Percentiles rank a stretch among this genome's conserved stretches.
These are phyloP conservation scores for Punica granatum DNA, from an alignment of 345 rosid genomes.

Conservation along the genomic window DNA sequence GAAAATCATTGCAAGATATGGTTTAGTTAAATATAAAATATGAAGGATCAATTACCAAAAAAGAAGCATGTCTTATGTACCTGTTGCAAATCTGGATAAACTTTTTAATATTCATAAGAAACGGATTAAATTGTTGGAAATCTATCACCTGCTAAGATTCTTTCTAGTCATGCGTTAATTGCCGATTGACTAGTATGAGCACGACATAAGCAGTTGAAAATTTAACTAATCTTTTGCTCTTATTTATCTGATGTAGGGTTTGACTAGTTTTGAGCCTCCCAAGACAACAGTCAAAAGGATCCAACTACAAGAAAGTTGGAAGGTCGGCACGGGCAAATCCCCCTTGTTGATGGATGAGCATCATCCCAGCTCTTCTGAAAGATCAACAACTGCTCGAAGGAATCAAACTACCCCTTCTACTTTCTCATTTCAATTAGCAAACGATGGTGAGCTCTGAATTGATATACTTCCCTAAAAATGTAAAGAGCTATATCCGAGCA, in stretches of 20 bases:
- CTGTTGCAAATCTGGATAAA: too few species aligned
- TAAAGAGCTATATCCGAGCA: background rate
- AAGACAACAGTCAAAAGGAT: constrained; percentile 91
- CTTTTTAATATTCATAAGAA: background rate
- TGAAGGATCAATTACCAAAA: background rate
- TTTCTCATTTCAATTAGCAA: constrained; percentile 23
- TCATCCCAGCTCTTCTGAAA: constrained; percentile 21
- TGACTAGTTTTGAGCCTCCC: constrained; percentile 83
- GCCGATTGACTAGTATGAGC: background rate
- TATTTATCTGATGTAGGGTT: constrained; percentile 47
- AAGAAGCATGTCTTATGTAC: background rate
- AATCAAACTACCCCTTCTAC: constrained; percentile 36
- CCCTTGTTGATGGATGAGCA: constrained; percentile 31
- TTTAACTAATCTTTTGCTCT: constrained; percentile 4
- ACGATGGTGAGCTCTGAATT: constrained; percentile 37
- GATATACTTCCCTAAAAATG: background rate
- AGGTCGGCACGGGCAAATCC: constrained; percentile 30
- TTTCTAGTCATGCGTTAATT: background rate
- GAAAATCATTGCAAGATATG: too few species aligned
- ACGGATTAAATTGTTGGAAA: background rate
- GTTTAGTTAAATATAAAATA: background rate
- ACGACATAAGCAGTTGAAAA: background rate
- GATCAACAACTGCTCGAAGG: constrained; percentile 25
- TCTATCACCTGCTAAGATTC: background rate
- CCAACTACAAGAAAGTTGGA: constrained; percentile 53